Conservation (phyloP, 345 rosid genomes). For the Isatis tinctoria region DNA sequence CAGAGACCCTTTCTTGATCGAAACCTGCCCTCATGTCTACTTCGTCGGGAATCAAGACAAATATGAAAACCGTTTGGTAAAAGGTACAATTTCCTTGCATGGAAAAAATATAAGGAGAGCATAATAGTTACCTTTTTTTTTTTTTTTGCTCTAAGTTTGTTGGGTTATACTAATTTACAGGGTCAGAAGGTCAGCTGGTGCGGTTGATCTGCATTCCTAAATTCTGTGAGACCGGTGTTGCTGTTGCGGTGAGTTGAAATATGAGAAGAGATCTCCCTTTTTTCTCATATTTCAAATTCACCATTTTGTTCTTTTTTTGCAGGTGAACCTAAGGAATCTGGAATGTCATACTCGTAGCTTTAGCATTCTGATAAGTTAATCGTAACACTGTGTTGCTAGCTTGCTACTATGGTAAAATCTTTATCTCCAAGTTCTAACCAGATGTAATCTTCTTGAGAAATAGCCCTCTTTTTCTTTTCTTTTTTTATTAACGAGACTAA, state of each 20-base stretch:
- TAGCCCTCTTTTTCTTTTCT: no score
- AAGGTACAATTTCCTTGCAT: constrained; percentile 42
- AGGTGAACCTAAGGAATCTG: constrained; percentile 77
- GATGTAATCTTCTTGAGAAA: neutral
- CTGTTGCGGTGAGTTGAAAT: constrained; percentile 62
- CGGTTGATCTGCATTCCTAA: constrained; percentile 76
- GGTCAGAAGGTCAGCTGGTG: constrained; percentile 71
- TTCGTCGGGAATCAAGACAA: constrained; percentile 82
- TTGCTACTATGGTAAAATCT: neutral
- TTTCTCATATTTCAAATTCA: neutral
- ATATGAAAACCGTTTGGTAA: constrained; percentile 52
- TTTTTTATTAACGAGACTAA: no score
- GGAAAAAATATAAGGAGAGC: neutral
- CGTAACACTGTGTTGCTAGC: constrained; percentile 15
- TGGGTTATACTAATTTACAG: constrained; percentile 36
- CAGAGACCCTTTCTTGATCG: constrained; percentile 90
- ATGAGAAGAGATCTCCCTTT: neutral
- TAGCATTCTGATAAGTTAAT: constrained; percentile 42
- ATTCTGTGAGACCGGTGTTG: constrained; percentile 71
- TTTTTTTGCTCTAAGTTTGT: neutral
- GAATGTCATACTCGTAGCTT: constrained; percentile 80
- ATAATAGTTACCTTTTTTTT: neutral
- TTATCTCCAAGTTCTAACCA: neutral
- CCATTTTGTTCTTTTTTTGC: constrained; percentile 9
- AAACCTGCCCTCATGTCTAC: constrained; percentile 92